phyloP scores from a whole-genome alignment of 352 stramenopile species.

The Discostella stelligera region DNA sequence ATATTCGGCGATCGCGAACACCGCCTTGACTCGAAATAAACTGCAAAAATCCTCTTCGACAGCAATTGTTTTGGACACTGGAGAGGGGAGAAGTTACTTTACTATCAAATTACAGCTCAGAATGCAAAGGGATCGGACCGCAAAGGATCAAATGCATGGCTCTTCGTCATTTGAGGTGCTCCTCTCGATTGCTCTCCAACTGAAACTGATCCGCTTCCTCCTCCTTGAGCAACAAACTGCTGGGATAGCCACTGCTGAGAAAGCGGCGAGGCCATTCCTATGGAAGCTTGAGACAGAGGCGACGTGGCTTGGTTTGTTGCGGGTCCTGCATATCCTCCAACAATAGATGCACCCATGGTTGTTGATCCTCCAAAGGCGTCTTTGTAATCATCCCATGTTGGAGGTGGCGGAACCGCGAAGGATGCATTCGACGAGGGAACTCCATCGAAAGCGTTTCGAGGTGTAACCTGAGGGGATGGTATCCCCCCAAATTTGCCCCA shows the following conservation, averaged over 20 bases:
- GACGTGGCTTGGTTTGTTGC: not conserved
- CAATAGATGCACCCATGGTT: slow-evolving; percentile 6
- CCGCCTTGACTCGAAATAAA: too few species aligned
- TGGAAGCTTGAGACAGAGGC: slow-evolving; percentile 16
- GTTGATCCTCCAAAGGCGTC: slow-evolving; percentile 38
- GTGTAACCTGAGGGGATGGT: slow-evolving; percentile 16
- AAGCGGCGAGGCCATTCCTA: slow-evolving; percentile 26
- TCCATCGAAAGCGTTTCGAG: slow-evolving; percentile 7
- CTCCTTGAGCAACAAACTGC: not conserved
- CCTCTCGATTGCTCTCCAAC: not conserved
- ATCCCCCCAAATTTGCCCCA: slow-evolving; percentile 16
- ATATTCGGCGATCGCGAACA: too few species aligned
- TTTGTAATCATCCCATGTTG: slow-evolving; percentile 51
- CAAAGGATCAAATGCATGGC: not conserved
- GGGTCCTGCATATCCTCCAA: not conserved
- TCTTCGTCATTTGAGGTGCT: not conserved
- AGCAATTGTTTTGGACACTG: too few species aligned
- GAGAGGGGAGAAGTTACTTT: not conserved
- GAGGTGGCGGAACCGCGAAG: slow-evolving; percentile 33
- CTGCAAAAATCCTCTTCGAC: too few species aligned
- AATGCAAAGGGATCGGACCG: slow-evolving; percentile 1
- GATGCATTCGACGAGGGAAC: slow-evolving; percentile 19
- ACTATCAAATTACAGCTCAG: not conserved
- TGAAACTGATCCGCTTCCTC: not conserved
- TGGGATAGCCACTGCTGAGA: slow-evolving; percentile 11